Evolutionary conservation across 2,329 filamentous ascomycete species (phyloP), one percentile per base, ranked within the genome.

Genomic region (Phaeophleospora eucalypticola): DNA sequence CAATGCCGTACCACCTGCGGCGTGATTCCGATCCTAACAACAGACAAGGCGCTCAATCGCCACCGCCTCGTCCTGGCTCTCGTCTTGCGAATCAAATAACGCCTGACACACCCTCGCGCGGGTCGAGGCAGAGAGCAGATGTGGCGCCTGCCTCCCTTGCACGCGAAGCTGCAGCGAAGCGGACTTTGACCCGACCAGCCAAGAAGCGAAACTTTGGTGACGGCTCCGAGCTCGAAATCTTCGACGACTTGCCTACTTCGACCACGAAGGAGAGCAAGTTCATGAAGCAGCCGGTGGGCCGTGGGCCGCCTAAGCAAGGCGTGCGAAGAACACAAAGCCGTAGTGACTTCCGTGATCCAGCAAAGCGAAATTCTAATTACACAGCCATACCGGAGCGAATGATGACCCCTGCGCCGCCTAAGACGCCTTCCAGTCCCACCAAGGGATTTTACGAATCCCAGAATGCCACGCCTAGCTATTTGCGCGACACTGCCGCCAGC

Each of bases 181-280:
- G 85, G 56, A 83, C 85, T 38, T 71, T 95, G 49, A 90, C 80
- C 53, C 86, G 84, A 65, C 89, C 89, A 2, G 76, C 80, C 29
- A 77, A 82, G 34, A 75, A 76, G 49, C 79, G 83, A 37, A 82
- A 87, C 59, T 98, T 94, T 70, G 93, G 93, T 10, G 89, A 96
- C 66, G 93, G 93, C 14, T 86, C 85, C 50, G 93, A 98, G 68
- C 76, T 98, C 27, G 91, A 97, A 58, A 83, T 80, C 2, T 97
- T 98, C 65, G 93, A 98, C 65, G 93, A 98, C 68, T 73, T 98
- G 46, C 91, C 91, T 1, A 97, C 90, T 0, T 96, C 90, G 14
- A 82, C 79, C 10, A 81, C 85, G 50, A 79, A 82, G 12, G 93
- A 98, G 68, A 89, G 83, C 52, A 86, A 82, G 59, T 98, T 82